Evolutionary conservation across 176 grass and related monocot genomes (phyloP), one percentile per base, ranked within the genome.

Genomic region (Avena insularis): DNA sequence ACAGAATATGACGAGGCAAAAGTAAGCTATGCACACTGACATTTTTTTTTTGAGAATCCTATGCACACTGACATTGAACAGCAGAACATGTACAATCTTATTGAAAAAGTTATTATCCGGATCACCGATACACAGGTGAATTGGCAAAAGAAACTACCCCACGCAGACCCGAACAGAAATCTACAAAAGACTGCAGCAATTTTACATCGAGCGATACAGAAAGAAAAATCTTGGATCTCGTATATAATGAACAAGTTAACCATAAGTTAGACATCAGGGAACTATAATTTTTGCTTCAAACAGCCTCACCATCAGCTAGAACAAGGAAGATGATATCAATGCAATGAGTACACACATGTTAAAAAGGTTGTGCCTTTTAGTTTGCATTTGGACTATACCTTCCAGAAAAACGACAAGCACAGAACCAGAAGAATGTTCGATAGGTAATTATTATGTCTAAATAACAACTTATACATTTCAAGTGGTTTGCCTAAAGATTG

Each of bases 381-480:
- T 27, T 62, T 62, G 57, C 12, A 4, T 21, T 61, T 62, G 35
- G 20, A 46, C 36, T 79, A 45, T 36, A 62, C 20, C 20, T 79
- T 61, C n/a, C 78, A 79, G 77, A 25, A 79, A 79, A 79, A 79
- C 3, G 1, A 27, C 60, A 21, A 63, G 19, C 55, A 25, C 14
- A 13, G 35, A 46, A 79, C 12, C 78, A 46, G n/a, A 63, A 80
- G 16, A 63, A 63, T 48, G n/a, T 64, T 61, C 61, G n/a, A 47
- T 17, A 80, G 36, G 13, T 15, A 33, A 31, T 47, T 23, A 48
- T 47, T 12, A 64, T 29, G n/a, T 64, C 13, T 19, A 75, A 23
- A 21, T 40, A 43, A 79, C 8, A 8, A 54, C 3, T 25, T 25
- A 55, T 35, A 55, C 25, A 77, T 6, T 19, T 78, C 29, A 35